Percentiles rank a stretch among this genome's conserved stretches.
These are phyloP conservation scores for Tritrichomonas musculus DNA, from an alignment of 208 protist genomes.

Conservation along the genomic window DNA sequence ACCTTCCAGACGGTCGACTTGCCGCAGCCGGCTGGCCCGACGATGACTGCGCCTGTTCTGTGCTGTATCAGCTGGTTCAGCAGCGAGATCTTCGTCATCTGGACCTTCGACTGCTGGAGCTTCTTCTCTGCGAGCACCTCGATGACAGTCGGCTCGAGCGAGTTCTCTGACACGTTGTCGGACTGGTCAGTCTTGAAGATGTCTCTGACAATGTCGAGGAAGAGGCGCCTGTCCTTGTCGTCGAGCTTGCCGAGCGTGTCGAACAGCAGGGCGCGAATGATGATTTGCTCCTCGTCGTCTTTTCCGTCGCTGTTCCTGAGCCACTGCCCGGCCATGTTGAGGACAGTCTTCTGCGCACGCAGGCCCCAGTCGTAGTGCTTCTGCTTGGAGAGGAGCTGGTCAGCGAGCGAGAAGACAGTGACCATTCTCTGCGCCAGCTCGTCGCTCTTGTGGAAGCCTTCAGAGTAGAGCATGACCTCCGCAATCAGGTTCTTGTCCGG, in stretches of 20 bases:
- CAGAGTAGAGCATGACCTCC: conserved; percentile 88
- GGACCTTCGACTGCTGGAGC: neutral
- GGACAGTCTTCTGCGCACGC: conserved; percentile 87
- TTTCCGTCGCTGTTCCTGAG: neutral
- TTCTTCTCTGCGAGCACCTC: neutral
- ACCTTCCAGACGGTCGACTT: conserved; percentile 86
- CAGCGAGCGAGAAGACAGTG: conserved; percentile 76
- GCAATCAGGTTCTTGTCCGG: conserved; percentile 92
- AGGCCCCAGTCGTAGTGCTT: conserved; percentile 97
- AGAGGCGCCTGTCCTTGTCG: conserved; percentile 89
- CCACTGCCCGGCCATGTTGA: conserved; percentile 46
- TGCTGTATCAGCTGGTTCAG: conserved; percentile 84
- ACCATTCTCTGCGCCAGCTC: conserved; percentile 79
- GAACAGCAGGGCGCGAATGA: conserved; percentile 88
- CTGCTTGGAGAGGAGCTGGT: conserved; percentile 82
- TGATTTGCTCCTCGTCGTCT: conserved; percentile 67
- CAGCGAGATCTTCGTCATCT: conserved; percentile 56
- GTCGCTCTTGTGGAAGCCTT: conserved; percentile 85
- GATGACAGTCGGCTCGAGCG: conserved; percentile 55
- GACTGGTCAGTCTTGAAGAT: conserved; percentile 74
- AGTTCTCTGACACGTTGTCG: neutral
- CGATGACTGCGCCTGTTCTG: conserved; percentile 92
- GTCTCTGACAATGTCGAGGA: conserved; percentile 79
- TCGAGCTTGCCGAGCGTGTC: conserved; percentile 93
- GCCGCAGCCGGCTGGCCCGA: conserved; percentile 86